Evolutionary conservation across 306 rosid species (phyloP).

Genomic region (Quercus cerris): DNA sequence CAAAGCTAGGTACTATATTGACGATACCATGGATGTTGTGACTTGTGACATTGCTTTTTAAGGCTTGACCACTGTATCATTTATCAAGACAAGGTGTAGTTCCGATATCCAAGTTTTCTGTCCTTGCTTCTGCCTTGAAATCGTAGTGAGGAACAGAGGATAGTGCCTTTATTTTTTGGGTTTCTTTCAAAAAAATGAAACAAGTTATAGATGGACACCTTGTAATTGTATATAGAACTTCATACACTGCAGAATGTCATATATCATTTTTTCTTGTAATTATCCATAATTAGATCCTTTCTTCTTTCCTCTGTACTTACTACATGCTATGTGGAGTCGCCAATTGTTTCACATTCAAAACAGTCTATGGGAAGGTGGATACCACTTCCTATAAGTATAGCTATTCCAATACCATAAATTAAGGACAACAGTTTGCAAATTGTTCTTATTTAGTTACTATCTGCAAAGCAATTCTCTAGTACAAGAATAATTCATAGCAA

Average conservation of each 20-base stretch:
- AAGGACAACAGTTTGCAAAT: too few species aligned
- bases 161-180: background rate
- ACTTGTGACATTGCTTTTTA: constrained; percentile 31
- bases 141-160: background rate
- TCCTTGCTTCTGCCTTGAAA: background rate
- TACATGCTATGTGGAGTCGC: too few species aligned
- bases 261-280: background rate
- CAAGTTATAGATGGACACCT: background rate
- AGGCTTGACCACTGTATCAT: constrained; percentile 44
- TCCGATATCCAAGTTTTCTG: constrained; percentile 22
- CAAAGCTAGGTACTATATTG: constrained; percentile 74
- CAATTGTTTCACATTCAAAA: too few species aligned
- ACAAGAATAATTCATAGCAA: too few species aligned
- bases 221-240: background rate
- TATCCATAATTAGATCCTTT: background rate
- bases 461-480: too few species aligned
- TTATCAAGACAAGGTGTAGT: constrained; percentile 19
- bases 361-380: too few species aligned
- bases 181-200: background rate
- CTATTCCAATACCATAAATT: too few species aligned
- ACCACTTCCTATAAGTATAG: too few species aligned
- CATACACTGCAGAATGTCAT: background rate
- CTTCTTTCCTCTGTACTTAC: background rate
- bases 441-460: too few species aligned
- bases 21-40: constrained; percentile 54